These are phyloP conservation scores for Yarrowia sp. DNA, from an alignment of 805 yeast species.

Conservation along the genomic window DNA sequence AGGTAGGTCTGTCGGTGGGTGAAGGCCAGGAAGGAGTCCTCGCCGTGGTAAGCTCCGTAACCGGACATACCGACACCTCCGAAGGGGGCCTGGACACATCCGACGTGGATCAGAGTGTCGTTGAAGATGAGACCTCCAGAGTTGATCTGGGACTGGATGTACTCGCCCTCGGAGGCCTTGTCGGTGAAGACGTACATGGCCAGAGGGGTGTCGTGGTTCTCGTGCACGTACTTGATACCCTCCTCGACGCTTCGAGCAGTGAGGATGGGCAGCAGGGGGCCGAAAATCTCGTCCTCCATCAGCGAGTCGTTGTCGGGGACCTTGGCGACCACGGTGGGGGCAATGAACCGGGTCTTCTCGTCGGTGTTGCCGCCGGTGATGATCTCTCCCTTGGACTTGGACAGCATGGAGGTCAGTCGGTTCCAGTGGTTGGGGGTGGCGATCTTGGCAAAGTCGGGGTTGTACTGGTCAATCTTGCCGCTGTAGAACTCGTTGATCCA, in stretches of 20 bases:
- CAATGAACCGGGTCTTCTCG: conserved; percentile 56
- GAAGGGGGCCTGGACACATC: conserved; percentile 73
- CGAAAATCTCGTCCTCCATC: conserved; percentile 80
- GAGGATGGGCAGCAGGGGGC: conserved; percentile 83
- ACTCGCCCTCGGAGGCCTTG: conserved; percentile 56
- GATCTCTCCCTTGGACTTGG: conserved; percentile 46
- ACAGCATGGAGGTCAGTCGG: conserved; percentile 56
- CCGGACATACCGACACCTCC: conserved; percentile 92
- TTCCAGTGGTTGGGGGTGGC: conserved; percentile 62
- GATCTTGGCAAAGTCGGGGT: conserved; percentile 63
- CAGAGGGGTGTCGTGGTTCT: conserved; percentile 73
- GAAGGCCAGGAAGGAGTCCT: conserved; percentile 67
- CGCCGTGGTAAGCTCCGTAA: conserved; percentile 81
- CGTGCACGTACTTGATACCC: conserved; percentile 50
- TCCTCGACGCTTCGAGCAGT: conserved; percentile 52
- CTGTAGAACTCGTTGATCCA: conserved; percentile 56
- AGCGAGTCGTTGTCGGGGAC: conserved; percentile 70
- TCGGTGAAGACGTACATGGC: conserved; percentile 73
- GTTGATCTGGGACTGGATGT: conserved; percentile 61
- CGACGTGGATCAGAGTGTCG: conserved; percentile 75
- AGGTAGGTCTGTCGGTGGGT: conserved; percentile 74
- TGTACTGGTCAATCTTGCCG: conserved; percentile 43
- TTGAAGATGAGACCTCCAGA: conserved; percentile 76
- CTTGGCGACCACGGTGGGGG: conserved; percentile 73
- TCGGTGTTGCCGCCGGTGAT: conserved; percentile 48